Base-by-base conservation (phyloP, 441 rosid species). In the Adansonia madagascariensis region DNA sequence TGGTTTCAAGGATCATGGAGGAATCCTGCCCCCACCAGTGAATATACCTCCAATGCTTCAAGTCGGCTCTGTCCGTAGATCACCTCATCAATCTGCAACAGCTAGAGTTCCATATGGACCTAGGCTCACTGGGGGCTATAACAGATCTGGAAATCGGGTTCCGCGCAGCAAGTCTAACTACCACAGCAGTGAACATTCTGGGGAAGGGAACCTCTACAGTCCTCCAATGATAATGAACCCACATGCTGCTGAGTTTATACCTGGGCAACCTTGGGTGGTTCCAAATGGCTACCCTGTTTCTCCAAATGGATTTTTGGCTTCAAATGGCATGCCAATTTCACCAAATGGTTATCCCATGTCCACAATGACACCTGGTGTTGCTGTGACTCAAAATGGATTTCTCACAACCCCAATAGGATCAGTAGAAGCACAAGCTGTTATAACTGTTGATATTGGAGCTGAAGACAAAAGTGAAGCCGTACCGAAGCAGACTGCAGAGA, bases 211-310 rank as follows among this genome's bases (percentile, higher is more conserved):
- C 83, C 88, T 78, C 76, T 87, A 86, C 80, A 86, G 84, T 79
- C 87, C 88, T 71, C 91, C 87, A 74, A 82, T 86, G 80, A 85
- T 91, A 82, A 91, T 91, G 96, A 91, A 90, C 80, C 94, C 96
- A 18, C 94, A 90, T 84, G 96, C 94, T 0, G 92, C 91, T 71
- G 94, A 89, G 84, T 91, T 90, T 72, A 84, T 91, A 56, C 96
- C 92, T 31, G 83, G 94, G 77, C 98, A 90, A 82, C 93, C 97
- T 76, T 97, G 99, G 99, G 83, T 91, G 99, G 84, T 91, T 77
- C 84, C 91, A 47, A 90, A 91, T 80, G 96, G 92, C 69, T 92
- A 89, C 84, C 89, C 92, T n/a, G 83, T 91, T 74, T 85, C 93
- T 60, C 90, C 90, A 71, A 91, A 88, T 80, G 91, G 95, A 60